phyloP scores from a whole-genome alignment of 768 basidiomycete genomes.

The Phaeotremella skinneri region DNA sequence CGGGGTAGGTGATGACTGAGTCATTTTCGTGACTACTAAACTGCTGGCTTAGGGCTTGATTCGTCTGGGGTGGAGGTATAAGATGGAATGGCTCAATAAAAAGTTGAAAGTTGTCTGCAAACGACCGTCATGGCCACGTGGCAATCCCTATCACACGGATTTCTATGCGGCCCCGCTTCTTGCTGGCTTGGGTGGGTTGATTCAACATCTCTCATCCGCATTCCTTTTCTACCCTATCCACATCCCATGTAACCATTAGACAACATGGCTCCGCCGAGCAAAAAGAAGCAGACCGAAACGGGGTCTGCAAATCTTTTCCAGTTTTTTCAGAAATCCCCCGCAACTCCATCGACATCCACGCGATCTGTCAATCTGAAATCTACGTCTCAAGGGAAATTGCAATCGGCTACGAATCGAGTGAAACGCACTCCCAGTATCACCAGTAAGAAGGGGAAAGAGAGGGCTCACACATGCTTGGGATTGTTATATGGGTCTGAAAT shows the following conservation, averaged over 20 bases:
- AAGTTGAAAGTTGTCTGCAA: background rate
- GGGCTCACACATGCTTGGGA: background rate
- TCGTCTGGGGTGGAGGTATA: background rate
- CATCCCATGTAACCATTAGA: background rate
- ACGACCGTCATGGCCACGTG: slow-evolving; percentile 1
- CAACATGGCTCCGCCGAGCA: slow-evolving; percentile 20
- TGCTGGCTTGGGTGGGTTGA: slow-evolving; percentile 20
- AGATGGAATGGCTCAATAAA: background rate
- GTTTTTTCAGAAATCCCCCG: slow-evolving; percentile 35
- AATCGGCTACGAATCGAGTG: background rate
- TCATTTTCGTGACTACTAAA: background rate
- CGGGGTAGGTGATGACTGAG: slow-evolving; percentile 32
- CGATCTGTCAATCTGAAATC: slow-evolving; percentile 3
- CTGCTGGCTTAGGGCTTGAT: background rate
- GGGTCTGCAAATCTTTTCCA: slow-evolving; percentile 18
- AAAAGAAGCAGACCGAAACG: slow-evolving; percentile 24
- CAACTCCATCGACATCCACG: background rate
- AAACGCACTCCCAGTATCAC: background rate
- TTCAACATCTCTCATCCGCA: background rate
- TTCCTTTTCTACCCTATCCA: background rate
- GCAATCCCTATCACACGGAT: background rate
- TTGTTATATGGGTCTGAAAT: slow-evolving; percentile 20
- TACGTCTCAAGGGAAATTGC: background rate
- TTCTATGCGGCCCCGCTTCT: background rate
- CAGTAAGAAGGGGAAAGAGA: slow-evolving; percentile 17